A percentile compares a stretch with the other conserved stretches of the same genome.
phyloP scores from a whole-genome alignment of 73 alveolate genomes.

The Effrenium voratum region DNA sequence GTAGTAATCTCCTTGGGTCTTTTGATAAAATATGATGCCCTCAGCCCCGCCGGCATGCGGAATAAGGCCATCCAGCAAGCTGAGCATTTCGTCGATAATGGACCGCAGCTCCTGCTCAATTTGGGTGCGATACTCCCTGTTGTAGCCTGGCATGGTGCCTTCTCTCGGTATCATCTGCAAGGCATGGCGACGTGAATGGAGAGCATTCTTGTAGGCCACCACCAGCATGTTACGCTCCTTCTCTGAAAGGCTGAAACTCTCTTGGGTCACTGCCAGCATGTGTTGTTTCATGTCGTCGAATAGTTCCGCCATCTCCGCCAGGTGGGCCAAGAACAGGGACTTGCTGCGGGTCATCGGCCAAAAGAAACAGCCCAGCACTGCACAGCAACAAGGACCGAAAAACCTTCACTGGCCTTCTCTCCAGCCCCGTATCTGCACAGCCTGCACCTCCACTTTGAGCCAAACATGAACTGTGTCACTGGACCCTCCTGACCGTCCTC shows the following conservation, averaged over 20 bases:
- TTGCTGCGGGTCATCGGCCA: not conserved
- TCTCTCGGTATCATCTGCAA: not conserved
- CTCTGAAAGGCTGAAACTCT: not conserved
- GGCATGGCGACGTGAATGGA: conserved; percentile 17
- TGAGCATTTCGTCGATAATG: not conserved
- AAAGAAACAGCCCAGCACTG: not conserved
- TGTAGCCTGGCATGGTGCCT: not conserved
- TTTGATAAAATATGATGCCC: conserved; percentile 9
- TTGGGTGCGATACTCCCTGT: not conserved
- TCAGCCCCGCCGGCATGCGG: not conserved
- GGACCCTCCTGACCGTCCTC: not conserved
- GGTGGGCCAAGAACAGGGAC: conserved; percentile 6
- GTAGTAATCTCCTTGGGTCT: conserved; percentile 44
- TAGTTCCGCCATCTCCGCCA: conserved; percentile 11
- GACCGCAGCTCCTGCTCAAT: not conserved
- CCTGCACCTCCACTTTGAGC: too few relatives aligned
- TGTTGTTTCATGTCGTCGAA: conserved; percentile 43
- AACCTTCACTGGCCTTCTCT: too few relatives aligned
- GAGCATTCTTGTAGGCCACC: not conserved
- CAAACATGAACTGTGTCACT: too few relatives aligned
- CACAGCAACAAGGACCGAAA: not conserved
- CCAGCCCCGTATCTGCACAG: too few relatives aligned
- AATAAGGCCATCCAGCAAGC: not conserved
- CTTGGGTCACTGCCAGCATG: not conserved
- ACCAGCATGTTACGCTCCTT: not conserved